Conservation (phyloP, 2,329 filamentous ascomycete genomes). For the Colletotrichum gigasporum region DNA sequence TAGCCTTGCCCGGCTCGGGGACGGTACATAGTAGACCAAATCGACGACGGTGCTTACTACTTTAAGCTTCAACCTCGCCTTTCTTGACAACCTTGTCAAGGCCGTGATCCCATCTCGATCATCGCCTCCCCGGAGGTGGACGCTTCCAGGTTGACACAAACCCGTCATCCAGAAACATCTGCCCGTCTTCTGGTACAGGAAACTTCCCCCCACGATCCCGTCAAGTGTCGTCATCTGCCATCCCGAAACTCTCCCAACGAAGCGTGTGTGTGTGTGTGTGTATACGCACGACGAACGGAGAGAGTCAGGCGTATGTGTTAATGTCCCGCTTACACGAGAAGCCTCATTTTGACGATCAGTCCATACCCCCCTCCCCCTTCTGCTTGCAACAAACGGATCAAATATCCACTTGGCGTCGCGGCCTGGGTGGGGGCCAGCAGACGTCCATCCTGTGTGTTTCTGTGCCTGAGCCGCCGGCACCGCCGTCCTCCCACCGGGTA, state of each 20-base stretch:
- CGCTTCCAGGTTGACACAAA: background rate
- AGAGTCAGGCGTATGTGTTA: background rate
- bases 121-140: too few species aligned
- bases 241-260: background rate
- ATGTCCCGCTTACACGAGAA: background rate
- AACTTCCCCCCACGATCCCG: conserved; percentile 7
- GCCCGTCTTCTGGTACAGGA: background rate
- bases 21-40: too few species aligned
- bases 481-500: conserved; percentile 5
- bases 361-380: background rate
- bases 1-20: too few species aligned
- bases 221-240: background rate
- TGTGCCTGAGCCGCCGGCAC: background rate
- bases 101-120: background rate
- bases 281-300: background rate
- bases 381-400: background rate
- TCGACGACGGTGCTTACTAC: conserved; percentile 1
- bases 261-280: background rate
- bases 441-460: background rate
- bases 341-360: background rate
- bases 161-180: background rate
- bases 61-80: conserved; percentile 16
- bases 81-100: background rate
- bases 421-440: background rate
- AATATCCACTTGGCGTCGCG: conserved; percentile 13